Evolutionary conservation across 78 protist genomes (phyloP).

Genomic region (Dictyostelium firmibasis): DNA sequence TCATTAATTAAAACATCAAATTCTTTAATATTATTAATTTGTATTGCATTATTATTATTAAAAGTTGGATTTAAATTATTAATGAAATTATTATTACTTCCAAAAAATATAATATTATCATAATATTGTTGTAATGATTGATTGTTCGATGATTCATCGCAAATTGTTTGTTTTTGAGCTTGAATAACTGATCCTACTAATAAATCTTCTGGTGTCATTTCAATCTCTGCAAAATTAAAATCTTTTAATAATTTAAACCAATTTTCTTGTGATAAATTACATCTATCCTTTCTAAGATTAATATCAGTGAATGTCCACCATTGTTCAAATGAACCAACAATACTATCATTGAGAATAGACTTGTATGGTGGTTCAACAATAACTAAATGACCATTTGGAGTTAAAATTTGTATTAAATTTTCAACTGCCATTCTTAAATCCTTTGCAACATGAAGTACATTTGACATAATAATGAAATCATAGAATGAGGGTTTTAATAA

Average conservation of each 20-base stretch:
- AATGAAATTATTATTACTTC: too few species aligned
- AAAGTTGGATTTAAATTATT: too few species aligned
- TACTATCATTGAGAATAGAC: background rate
- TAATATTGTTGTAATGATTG: background rate
- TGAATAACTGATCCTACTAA: background rate
- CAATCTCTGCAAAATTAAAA: background rate
- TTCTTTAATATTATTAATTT: too few species aligned
- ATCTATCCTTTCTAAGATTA: background rate
- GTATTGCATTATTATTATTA: too few species aligned
- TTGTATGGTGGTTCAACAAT: background rate
- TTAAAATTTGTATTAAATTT: background rate
- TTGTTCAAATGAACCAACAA: background rate
- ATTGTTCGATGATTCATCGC: too few species aligned
- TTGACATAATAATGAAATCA: background rate
- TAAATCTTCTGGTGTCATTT: background rate
- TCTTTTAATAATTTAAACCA: background rate
- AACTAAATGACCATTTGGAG: background rate
- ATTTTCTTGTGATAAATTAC: background rate
- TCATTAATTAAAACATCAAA: too few species aligned
- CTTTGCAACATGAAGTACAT: background rate
- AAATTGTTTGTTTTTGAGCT: background rate
- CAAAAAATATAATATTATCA: background rate
- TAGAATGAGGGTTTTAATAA: too few species aligned
- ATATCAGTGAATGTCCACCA: background rate
- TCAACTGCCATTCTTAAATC: background rate